A percentile compares a stretch with the other conserved stretches of the same genome.
Evolutionary conservation across 2,329 filamentous ascomycete species (phyloP).

Genomic region (Coleophoma eucalyptorum): DNA sequence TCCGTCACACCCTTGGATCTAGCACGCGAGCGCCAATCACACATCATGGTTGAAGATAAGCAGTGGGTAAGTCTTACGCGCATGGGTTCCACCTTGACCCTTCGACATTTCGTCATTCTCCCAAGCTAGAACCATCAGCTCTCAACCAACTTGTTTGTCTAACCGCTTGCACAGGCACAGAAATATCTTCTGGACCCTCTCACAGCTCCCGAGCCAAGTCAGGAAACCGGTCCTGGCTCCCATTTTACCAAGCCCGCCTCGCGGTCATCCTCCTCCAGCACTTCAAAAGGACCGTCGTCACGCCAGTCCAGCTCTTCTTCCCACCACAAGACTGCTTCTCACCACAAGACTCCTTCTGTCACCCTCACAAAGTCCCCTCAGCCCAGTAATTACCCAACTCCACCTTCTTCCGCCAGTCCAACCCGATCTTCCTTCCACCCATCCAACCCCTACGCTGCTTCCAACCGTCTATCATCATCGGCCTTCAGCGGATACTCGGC

Average conservation of each 20-base stretch:
- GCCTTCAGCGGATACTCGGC: neutral
- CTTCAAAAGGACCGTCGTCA: slow-evolving; percentile 11
- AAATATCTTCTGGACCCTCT: slow-evolving; percentile 68
- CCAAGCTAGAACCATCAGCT: too few relatives aligned
- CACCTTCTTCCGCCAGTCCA: slow-evolving; percentile 51
- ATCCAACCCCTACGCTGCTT: slow-evolving; percentile 36
- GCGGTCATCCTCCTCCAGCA: slow-evolving; percentile 35
- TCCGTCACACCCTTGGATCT: too few relatives aligned
- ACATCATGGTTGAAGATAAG: slow-evolving; percentile 37
- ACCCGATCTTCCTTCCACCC: slow-evolving; percentile 41
- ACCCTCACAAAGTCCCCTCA: slow-evolving; percentile 17
- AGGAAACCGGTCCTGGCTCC: slow-evolving; percentile 62
- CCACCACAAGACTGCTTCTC: slow-evolving; percentile 6
- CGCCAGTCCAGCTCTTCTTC: slow-evolving; percentile 14
- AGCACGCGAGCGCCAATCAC: neutral
- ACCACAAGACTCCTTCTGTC: slow-evolving; percentile 13
- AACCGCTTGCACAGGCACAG: slow-evolving; percentile 44
- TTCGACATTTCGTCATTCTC: neutral
- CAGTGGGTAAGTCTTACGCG: slow-evolving; percentile 40
- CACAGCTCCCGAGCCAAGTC: slow-evolving; percentile 61
- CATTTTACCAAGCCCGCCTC: slow-evolving; percentile 29
- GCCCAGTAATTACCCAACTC: slow-evolving; percentile 35
- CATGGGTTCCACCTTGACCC: slow-evolving; percentile 11
- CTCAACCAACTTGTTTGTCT: too few relatives aligned
- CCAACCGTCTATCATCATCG: slow-evolving; percentile 27